These are phyloP conservation scores for Carex myosuroides DNA, from an alignment of 176 grass and related monocot species.

Conservation along the genomic window DNA sequence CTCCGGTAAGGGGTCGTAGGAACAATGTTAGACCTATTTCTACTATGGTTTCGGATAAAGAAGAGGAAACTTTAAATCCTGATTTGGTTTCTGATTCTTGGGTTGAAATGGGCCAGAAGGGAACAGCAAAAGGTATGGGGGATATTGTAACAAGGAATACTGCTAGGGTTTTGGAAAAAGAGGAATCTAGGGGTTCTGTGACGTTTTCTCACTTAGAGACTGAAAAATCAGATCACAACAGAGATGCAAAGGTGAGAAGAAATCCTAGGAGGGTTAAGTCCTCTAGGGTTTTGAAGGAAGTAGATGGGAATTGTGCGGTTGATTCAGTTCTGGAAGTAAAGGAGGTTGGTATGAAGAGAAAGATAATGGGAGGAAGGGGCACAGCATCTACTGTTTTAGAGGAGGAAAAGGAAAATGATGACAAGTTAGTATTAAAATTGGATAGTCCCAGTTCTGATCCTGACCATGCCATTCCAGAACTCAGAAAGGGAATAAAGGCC, in stretches of 20 bases:
- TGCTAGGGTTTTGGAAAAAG: constrained; percentile 8
- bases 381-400: background rate
- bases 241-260: background rate
- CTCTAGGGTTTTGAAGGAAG: constrained; percentile 23
- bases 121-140: background rate
- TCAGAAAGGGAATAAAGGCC: background rate
- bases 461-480: background rate
- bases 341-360: background rate
- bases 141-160: background rate
- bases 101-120: background rate
- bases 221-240: background rate
- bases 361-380: background rate
- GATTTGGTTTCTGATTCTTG: background rate
- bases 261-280: constrained; percentile 3
- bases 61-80: background rate
- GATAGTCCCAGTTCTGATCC: constrained; percentile 4
- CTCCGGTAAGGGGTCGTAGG: background rate
- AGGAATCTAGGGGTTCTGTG: background rate
- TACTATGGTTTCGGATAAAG: background rate
- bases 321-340: background rate
- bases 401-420: constrained; percentile 16
- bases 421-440: constrained; percentile 10
- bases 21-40: background rate
- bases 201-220: background rate
- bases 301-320: constrained; percentile 3